These are phyloP conservation scores for Ettlia oleoabundans DNA, from an alignment of 139 green algal genomes.

Conservation along the genomic window DNA sequence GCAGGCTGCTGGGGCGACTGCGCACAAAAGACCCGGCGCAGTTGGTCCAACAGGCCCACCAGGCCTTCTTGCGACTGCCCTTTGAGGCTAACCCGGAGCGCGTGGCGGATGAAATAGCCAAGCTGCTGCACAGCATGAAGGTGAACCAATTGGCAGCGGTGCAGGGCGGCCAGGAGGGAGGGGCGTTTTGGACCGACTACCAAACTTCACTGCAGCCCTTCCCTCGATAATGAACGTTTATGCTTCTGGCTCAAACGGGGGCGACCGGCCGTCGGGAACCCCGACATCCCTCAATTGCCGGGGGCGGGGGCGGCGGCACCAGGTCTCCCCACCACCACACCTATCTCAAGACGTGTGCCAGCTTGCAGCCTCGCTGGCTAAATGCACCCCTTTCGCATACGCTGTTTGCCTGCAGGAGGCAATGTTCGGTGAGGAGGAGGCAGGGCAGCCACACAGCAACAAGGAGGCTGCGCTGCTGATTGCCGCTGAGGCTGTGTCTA, in stretches of 20 bases:
- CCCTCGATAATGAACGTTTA: too few species aligned
- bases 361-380: too few species aligned
- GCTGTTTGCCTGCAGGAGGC: constrained; percentile 35
- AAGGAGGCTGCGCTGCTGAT: constrained; percentile 73
- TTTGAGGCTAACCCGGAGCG: constrained; percentile 45
- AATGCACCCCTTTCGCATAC: not conserved
- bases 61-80: constrained; percentile 45
- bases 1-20: constrained; percentile 28
- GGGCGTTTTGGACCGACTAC: too few species aligned
- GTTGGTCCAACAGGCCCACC: constrained; percentile 45
- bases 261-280: too few species aligned
- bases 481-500: constrained; percentile 59
- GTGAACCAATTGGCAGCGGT: too few species aligned
- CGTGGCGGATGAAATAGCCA: constrained; percentile 54
- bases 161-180: too few species aligned
- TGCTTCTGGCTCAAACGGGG: too few species aligned
- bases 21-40: constrained; percentile 31
- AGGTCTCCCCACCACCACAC: too few species aligned
- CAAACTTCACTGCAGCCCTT: too few species aligned
- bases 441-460: constrained; percentile 46
- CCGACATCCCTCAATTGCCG: too few species aligned
- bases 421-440: constrained; percentile 78
- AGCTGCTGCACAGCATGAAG: constrained; percentile 66
- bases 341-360: not conserved
- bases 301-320: too few species aligned